Evolutionary conservation across 305 asterid species (phyloP), one percentile per base, ranked within the genome.

Genomic region (Rubia tinctorum): DNA sequence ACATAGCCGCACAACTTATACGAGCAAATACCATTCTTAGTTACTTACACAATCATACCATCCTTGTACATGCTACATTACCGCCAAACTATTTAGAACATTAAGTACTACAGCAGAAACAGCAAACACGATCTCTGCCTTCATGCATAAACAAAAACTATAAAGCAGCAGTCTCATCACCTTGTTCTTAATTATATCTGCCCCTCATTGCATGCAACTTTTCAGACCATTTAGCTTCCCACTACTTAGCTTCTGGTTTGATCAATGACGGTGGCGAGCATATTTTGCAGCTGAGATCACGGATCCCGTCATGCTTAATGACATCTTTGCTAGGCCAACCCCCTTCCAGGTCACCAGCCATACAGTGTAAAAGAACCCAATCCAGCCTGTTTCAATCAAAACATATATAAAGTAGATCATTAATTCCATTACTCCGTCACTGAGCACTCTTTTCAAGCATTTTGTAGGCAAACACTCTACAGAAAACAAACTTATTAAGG

Each of bases 311-410:
- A 82, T 62, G 72, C 79, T 68, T 64, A 88, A 58, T 4, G 90
- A 84, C 47, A 42, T 86, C 83, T 86, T 91, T 22, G 88, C 96
- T 66, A 91, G 78, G 55, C 80, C 65, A 18, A 86, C 4, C 62
- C 84, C 78, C 78, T 87, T 88, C 79, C 49, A 79, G 49, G 86
- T 79, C 37, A 64, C 91, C 44, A 88, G 39, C 91, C 92, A 91
- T 73, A 89, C 30, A 6, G 68, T 73, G 81, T 83, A 88, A 71
- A 89, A 86, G 82, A 91, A 84, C 10, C 93, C 97, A 25, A 91
- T 84, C 95, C 96, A 91, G 74, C 93, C 97, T 89, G 90, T 69
- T 76, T 18, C 71, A 73, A 49, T 27, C 30, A 27, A 27, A 27
- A 27, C 30, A 27, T 27, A 27, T 27, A 27, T 27, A 27, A 27